A percentile compares a stretch with the other conserved stretches of the same genome.
Evolutionary conservation across 106 monocot genomes (phyloP).

Genomic region (Posidonia australis): DNA sequence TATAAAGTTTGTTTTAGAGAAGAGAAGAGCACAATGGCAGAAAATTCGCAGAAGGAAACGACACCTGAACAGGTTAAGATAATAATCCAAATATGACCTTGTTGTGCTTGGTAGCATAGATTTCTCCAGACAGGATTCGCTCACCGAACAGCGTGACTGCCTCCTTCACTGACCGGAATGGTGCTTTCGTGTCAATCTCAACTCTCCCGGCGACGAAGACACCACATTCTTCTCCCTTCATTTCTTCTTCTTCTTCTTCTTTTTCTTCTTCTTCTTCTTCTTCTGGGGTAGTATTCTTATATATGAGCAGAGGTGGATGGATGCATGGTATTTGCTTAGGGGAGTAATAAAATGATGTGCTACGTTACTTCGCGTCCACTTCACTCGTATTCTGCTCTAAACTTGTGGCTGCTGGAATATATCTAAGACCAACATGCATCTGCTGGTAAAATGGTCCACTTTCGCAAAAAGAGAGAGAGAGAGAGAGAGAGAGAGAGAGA

Average conservation of each 20-base stretch:
- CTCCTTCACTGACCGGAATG: constrained; percentile 83
- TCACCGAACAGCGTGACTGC: constrained; percentile 64
- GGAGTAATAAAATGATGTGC: constrained; percentile 35
- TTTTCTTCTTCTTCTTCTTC: too few relatives aligned
- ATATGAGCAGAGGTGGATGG: background rate
- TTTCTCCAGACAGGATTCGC: constrained; percentile 38
- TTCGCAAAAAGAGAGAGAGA: background rate
- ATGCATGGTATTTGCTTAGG: constrained; percentile 1
- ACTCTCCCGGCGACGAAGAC: constrained; percentile 14
- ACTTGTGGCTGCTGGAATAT: background rate
- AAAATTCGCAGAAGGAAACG: background rate
- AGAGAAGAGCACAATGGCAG: too few relatives aligned
- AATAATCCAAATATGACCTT: constrained; percentile 28
- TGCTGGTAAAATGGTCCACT: background rate
- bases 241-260: background rate
- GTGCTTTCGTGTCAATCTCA: constrained; percentile 57
- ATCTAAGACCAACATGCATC: background rate
- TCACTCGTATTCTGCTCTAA: constrained; percentile 41
- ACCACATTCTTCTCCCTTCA: constrained; percentile 18
- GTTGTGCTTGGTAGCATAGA: constrained; percentile 31
- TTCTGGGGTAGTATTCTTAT: background rate
- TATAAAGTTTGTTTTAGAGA: too few relatives aligned
- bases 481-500: background rate
- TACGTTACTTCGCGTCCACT: constrained; percentile 66
- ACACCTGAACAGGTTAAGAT: background rate